phyloP scores from a whole-genome alignment of 2,329 filamentous ascomycete genomes.

The Fragosphaeria purpurea region DNA sequence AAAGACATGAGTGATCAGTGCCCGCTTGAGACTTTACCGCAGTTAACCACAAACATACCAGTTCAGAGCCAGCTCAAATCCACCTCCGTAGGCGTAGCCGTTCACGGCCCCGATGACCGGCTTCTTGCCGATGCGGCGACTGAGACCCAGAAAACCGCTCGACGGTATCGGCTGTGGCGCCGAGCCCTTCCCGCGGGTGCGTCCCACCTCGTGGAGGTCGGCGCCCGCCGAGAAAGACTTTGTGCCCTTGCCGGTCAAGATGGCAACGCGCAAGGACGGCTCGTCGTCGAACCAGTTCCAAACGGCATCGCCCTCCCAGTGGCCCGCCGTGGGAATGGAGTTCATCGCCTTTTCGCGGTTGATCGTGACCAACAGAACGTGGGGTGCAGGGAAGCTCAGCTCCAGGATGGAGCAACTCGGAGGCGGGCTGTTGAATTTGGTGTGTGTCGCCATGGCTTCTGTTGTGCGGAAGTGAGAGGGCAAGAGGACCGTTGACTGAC shows the following conservation, averaged over 20 bases:
- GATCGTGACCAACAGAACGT: conserved; percentile 42
- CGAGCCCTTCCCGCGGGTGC: conserved; percentile 14
- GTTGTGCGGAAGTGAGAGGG: neutral
- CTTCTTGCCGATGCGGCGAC: conserved; percentile 45
- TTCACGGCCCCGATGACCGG: conserved; percentile 55
- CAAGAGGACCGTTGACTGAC: too few relatives aligned
- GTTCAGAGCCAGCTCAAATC: conserved; percentile 51
- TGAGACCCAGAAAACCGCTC: conserved; percentile 25
- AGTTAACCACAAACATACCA: conserved; percentile 16
- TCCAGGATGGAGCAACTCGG: neutral
- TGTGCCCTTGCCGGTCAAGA: conserved; percentile 41
- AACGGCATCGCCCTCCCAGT: conserved; percentile 37
- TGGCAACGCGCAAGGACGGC: conserved; percentile 35
- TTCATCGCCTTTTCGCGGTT: conserved; percentile 39
- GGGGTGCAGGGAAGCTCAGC: conserved; percentile 32
- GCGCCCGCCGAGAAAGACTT: conserved; percentile 43
- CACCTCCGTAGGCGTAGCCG: conserved; percentile 50
- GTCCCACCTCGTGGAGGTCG: conserved; percentile 39
- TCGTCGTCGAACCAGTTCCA: conserved; percentile 45
- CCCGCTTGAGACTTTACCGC: conserved; percentile 35
- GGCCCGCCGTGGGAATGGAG: conserved; percentile 29
- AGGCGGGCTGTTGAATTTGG: conserved; percentile 1
- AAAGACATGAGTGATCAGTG: conserved; percentile 34
- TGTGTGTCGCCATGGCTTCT: neutral
- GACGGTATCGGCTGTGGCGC: conserved; percentile 10